Evolutionary conservation across 345 rosid species (phyloP).

Genomic region (Sonneratia alba): DNA sequence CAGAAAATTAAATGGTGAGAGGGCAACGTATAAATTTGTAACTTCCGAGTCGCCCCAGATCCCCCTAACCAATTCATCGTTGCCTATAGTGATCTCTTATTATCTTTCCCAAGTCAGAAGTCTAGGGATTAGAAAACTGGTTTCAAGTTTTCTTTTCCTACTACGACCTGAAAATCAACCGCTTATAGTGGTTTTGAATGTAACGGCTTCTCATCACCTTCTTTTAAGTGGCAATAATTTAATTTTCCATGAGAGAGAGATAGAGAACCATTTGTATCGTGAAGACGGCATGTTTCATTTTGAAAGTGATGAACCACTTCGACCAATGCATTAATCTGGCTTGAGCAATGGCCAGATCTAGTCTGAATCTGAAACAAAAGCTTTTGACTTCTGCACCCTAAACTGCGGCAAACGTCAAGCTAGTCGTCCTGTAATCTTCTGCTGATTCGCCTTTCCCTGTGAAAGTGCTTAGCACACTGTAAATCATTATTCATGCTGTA

Average conservation of each 20-base stretch:
- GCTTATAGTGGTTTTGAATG: not conserved
- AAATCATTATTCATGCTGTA: not conserved
- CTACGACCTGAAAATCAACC: not conserved
- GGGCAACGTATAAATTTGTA: no score
- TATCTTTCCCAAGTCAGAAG: not conserved
- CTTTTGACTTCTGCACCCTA: conserved; percentile 4
- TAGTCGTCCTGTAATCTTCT: not conserved
- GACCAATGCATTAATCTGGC: not conserved
- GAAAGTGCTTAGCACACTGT: not conserved
- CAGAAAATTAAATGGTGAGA: not conserved
- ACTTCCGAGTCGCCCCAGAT: no score
- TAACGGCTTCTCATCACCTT: not conserved
- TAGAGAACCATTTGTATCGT: not conserved
- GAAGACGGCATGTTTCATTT: not conserved
- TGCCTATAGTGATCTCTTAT: not conserved
- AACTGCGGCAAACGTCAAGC: not conserved
- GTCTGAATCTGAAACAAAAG: not conserved
- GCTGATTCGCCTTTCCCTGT: not conserved
- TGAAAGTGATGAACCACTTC: not conserved
- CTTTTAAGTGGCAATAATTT: not conserved
- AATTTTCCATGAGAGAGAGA: not conserved
- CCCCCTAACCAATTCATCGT: not conserved
- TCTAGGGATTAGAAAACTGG: not conserved
- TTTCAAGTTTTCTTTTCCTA: not conserved
- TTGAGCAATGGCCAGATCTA: not conserved